These are phyloP conservation scores for Elsinoe necatrix DNA, from an alignment of 2,329 filamentous ascomycete genomes.

Conservation along the genomic window DNA sequence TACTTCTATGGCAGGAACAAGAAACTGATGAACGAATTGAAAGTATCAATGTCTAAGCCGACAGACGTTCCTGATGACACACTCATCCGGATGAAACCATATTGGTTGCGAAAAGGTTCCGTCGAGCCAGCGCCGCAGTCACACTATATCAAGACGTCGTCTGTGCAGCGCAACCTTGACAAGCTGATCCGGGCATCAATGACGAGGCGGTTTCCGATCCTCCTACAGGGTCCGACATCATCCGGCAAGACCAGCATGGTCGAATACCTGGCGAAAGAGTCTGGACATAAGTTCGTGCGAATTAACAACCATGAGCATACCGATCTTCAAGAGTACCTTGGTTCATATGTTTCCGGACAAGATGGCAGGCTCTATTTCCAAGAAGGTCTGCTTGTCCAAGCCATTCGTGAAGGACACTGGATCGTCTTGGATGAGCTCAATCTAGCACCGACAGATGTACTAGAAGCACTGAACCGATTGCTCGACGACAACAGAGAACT, in stretches of 20 bases:
- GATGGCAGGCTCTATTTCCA: conserved; percentile 85
- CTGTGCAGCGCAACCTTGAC: conserved; percentile 87
- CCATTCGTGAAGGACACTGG: conserved; percentile 89
- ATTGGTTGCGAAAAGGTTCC: conserved; percentile 72
- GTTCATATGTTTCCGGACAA: conserved; percentile 78
- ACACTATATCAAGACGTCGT: conserved; percentile 94
- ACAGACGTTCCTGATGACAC: conserved; percentile 63
- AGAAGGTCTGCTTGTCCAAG: conserved; percentile 87
- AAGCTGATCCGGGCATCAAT: conserved; percentile 92
- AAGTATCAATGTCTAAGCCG: conserved; percentile 68
- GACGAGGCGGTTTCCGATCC: conserved; percentile 80
- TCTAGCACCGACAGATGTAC: conserved; percentile 88
- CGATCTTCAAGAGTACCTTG: conserved; percentile 93
- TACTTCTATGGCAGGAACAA: conserved; percentile 65
- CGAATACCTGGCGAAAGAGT: conserved; percentile 92
- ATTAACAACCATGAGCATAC: conserved; percentile 99
- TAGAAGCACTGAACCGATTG: conserved; percentile 90
- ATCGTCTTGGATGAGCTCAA: conserved; percentile 98
- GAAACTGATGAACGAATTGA: conserved; percentile 64
- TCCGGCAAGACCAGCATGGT: conserved; percentile 99
- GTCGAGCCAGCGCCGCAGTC: conserved; percentile 59
- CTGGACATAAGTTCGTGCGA: conserved; percentile 91
- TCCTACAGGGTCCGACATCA: conserved; percentile 94
- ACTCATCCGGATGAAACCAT: conserved; percentile 45
- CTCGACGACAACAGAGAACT: conserved; percentile 95